A percentile compares a stretch with the other conserved stretches of the same genome.
These are phyloP conservation scores for Maudiozyma barnettii DNA, from an alignment of 805 yeast genomes.

Conservation along the genomic window DNA sequence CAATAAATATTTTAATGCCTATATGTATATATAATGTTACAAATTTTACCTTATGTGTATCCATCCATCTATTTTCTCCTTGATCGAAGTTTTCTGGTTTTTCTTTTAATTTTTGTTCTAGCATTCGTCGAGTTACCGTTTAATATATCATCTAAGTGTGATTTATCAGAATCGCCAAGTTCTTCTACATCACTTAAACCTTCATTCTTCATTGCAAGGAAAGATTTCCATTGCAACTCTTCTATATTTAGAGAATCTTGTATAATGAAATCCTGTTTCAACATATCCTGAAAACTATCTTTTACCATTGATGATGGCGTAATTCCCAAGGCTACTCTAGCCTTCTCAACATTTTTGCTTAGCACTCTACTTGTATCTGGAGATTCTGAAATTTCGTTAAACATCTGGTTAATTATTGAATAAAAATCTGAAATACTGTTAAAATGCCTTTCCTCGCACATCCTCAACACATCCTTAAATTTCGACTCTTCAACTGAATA, in stretches of 20 bases:
- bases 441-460: constrained; percentile 9
- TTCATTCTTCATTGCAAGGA: constrained; percentile 21
- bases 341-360: constrained; percentile 9
- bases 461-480: constrained; percentile 13
- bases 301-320: neutral
- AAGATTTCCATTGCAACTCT: constrained; percentile 26
- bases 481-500: constrained; percentile 7
- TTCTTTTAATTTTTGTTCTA: neutral
- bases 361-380: constrained; percentile 10
- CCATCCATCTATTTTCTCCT: neutral
- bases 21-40: neutral
- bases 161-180: neutral
- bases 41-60: neutral
- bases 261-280: constrained; percentile 24
- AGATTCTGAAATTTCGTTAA: constrained; percentile 9
- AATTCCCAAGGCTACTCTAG: constrained; percentile 4
- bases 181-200: constrained; percentile 28
- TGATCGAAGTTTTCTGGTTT: neutral
- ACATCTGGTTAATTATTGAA: constrained; percentile 7
- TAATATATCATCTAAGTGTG: neutral
- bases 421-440: constrained; percentile 4
- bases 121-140: neutral
- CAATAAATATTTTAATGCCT: neutral
- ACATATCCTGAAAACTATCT: constrained; percentile 4
- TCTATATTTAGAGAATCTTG: constrained; percentile 13